Evolutionary conservation across 1,284 basidiomycete species (phyloP).

Genomic region (Paramarasmius palmivorus): DNA sequence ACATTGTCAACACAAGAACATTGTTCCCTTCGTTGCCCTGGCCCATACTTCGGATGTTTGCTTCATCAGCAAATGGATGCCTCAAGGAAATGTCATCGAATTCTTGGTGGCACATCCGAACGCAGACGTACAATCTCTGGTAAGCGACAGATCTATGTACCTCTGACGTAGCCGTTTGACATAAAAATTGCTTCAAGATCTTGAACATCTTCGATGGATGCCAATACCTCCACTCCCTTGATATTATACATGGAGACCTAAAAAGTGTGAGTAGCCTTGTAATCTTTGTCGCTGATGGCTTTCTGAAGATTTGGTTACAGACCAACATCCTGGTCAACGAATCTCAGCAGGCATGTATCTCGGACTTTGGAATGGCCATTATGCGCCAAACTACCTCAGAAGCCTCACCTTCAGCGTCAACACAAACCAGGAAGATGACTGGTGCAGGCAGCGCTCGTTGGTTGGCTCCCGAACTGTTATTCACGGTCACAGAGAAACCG

Average conservation of each 20-base stretch:
- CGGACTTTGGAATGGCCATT: slow-evolving; percentile 3
- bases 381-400: not conserved
- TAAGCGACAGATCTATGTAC: not conserved
- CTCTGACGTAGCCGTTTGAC: not conserved
- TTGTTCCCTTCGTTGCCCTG: not conserved
- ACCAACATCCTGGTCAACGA: slow-evolving; percentile 2
- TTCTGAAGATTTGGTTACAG: not conserved
- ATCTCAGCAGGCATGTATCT: not conserved
- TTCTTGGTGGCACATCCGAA: not conserved
- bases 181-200: not conserved
- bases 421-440: not conserved
- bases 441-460: not conserved
- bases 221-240: not conserved
- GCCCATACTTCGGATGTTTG: not conserved
- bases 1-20: slow-evolving; percentile 1
- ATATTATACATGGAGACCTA: not conserved
- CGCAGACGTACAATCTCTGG: not conserved
- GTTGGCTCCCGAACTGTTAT: slow-evolving; percentile 2
- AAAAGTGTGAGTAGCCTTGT: not conserved
- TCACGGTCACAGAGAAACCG: not conserved
- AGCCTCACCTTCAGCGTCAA: not conserved
- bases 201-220: not conserved
- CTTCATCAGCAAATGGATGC: slow-evolving; percentile 1
- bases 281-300: not conserved
- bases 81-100: not conserved